A percentile compares a stretch with the other conserved stretches of the same genome.
Evolutionary conservation across 2,329 filamentous ascomycete genomes (phyloP).

Genomic region (Massarina eburnea): DNA sequence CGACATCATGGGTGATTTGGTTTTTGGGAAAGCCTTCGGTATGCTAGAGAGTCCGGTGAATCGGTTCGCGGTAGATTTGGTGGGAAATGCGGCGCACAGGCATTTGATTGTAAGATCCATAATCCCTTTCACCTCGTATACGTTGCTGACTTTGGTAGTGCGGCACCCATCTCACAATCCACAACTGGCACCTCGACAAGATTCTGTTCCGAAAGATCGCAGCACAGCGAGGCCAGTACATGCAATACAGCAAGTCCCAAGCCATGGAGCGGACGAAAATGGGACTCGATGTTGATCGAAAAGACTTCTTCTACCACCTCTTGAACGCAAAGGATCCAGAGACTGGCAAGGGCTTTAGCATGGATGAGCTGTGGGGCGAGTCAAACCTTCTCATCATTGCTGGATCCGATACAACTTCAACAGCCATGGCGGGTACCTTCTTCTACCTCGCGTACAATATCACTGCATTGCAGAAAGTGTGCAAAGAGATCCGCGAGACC

Average conservation of each 20-base stretch:
- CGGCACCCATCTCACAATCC: conserved; percentile 48
- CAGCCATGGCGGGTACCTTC: conserved; percentile 44
- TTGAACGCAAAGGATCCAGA: conserved; percentile 51
- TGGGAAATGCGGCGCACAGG: conserved; percentile 48
- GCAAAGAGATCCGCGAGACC: conserved; percentile 35
- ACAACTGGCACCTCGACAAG: conserved; percentile 48
- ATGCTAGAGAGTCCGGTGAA: conserved; percentile 46
- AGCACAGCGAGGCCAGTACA: conserved; percentile 43
- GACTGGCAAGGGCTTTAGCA: conserved; percentile 47
- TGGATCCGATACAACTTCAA: conserved; percentile 50
- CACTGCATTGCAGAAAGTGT: conserved; percentile 32
- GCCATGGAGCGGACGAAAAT: conserved; percentile 47
- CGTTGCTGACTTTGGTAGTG: conserved; percentile 35
- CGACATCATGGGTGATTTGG: conserved; percentile 55
- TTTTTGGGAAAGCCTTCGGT: conserved; percentile 49
- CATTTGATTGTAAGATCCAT: conserved; percentile 45
- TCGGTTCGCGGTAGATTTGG: conserved; percentile 45
- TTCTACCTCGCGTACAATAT: conserved; percentile 50
- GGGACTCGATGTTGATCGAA: conserved; percentile 43
- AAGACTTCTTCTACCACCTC: conserved; percentile 54
- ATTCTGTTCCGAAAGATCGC: conserved; percentile 49
- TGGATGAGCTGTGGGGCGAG: conserved; percentile 53
- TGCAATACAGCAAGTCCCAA: conserved; percentile 48
- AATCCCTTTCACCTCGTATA: background rate
- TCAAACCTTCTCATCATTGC: conserved; percentile 54